Conservation (phyloP, 2,329 filamentous ascomycete genomes). For the Apiospora aurea region DNA sequence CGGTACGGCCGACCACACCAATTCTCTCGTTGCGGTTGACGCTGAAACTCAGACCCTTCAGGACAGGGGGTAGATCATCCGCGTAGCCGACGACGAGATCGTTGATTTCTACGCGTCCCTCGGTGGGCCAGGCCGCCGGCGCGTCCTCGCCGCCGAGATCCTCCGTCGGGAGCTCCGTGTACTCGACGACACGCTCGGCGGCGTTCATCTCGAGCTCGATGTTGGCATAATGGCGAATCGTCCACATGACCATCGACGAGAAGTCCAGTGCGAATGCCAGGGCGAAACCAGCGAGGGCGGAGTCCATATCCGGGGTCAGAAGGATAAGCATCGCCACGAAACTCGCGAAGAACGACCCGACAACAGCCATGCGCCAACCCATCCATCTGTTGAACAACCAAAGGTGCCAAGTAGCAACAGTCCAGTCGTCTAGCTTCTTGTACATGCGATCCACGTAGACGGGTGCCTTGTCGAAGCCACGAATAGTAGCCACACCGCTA, state of each 20-base stretch:
- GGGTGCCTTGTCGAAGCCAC: conserved; percentile 74
- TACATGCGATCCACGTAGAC: conserved; percentile 76
- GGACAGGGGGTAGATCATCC: conserved; percentile 71
- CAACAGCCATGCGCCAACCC: conserved; percentile 72
- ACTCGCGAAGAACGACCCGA: conserved; percentile 73
- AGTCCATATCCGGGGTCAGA: conserved; percentile 65
- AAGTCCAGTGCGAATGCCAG: conserved; percentile 78
- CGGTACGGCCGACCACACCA: conserved; percentile 80
- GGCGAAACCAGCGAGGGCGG: conserved; percentile 77
- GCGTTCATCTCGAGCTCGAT: conserved; percentile 83
- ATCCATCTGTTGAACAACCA: conserved; percentile 82
- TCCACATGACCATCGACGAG: conserved; percentile 63
- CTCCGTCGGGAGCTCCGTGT: conserved; percentile 73
- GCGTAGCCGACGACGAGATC: conserved; percentile 78
- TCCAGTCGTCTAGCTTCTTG: conserved; percentile 71
- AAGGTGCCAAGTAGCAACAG: conserved; percentile 69
- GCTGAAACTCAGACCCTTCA: conserved; percentile 72
- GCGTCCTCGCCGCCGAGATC: conserved; percentile 65
- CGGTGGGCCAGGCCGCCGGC: conserved; percentile 77
- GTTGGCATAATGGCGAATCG: conserved; percentile 71
- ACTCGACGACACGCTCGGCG: conserved; percentile 78
- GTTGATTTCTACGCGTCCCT: conserved; percentile 76
- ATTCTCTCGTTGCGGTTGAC: conserved; percentile 73
- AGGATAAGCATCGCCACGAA: conserved; percentile 71
- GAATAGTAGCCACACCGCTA: conserved; percentile 76